Percentiles rank a stretch among this genome's conserved stretches.
These are phyloP conservation scores for Pyrus hybrid DNA, from an alignment of 331 rosid species.

Conservation along the genomic window DNA sequence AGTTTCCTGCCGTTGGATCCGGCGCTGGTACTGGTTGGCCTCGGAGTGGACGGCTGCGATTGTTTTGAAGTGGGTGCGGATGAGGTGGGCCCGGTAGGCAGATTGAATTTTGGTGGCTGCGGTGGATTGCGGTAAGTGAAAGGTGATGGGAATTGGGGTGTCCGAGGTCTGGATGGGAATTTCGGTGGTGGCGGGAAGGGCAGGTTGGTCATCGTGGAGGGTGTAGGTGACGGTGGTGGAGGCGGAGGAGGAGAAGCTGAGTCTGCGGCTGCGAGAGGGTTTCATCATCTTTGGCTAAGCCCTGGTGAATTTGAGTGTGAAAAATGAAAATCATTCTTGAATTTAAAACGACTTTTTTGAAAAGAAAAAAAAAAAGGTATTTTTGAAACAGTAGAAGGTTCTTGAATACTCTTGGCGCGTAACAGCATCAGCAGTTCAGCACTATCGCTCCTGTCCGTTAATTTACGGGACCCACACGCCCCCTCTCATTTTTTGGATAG, in stretches of 20 bases:
- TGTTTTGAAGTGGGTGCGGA: constrained; percentile 51
- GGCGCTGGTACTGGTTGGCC: constrained; percentile 45
- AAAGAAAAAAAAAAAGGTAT: too few relatives aligned
- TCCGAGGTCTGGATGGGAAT: constrained; percentile 20
- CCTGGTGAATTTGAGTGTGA: background rate
- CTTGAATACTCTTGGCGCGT: constrained; percentile 48
- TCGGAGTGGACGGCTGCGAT: constrained; percentile 53
- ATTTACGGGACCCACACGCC: constrained; percentile 14
- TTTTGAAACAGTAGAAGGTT: background rate
- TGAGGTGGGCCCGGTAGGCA: constrained; percentile 55
- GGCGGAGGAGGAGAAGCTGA: constrained; percentile 18
- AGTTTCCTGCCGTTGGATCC: constrained; percentile 85
- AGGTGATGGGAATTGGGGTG: constrained; percentile 16
- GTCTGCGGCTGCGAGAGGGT: constrained; percentile 20
- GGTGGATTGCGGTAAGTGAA: constrained; percentile 22
- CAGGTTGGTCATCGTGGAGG: constrained; percentile 37
- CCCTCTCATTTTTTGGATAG: background rate
- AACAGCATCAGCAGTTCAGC: background rate
- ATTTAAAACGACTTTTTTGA: background rate
- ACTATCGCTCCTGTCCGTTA: background rate
- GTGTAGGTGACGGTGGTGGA: constrained; percentile 41
- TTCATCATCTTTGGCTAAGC: constrained; percentile 37
- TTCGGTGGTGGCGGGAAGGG: constrained; percentile 36
- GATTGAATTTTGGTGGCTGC: constrained; percentile 72
- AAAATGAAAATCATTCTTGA: background rate